A percentile compares a stretch with the other conserved stretches of the same genome.
phyloP scores from a whole-genome alignment of 768 basidiomycete genomes.

The Mycena rosella region DNA sequence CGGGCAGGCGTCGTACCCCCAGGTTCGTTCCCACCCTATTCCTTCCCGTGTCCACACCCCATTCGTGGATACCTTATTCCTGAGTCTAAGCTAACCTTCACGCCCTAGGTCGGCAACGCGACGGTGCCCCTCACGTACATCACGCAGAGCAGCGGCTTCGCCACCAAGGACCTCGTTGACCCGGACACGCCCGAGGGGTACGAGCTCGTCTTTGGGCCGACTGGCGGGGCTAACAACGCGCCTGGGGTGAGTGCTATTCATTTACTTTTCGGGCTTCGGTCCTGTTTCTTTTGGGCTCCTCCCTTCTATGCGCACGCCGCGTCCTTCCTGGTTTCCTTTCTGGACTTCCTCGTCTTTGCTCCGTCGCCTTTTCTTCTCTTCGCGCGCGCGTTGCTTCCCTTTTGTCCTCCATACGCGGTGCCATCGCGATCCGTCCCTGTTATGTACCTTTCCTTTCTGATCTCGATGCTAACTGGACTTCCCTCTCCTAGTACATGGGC shows the following conservation, averaged over 20 bases:
- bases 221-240: slow-evolving; percentile 61
- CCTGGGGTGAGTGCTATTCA: slow-evolving; percentile 49
- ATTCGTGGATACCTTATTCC: too few relatives aligned
- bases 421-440: slow-evolving; percentile 4
- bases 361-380: neutral
- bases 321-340: neutral
- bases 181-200: slow-evolving; percentile 59
- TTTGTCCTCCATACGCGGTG: slow-evolving; percentile 3
- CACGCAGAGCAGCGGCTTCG: slow-evolving; percentile 58
- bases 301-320: too few relatives aligned
- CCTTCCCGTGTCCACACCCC: neutral
- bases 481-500: slow-evolving; percentile 67
- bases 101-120: slow-evolving; percentile 38
- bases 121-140: slow-evolving; percentile 51
- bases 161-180: slow-evolving; percentile 51
- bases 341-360: neutral
- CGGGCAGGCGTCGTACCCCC: slow-evolving; percentile 55
- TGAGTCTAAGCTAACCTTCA: slow-evolving; percentile 22
- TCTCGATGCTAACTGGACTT: slow-evolving; percentile 20
- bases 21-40: too few relatives aligned
- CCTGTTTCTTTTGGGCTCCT: neutral
- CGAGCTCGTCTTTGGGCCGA: slow-evolving; percentile 59
- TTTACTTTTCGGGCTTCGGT: neutral
- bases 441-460: neutral
- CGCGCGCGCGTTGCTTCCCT: neutral